Evolutionary conservation across 1,284 basidiomycete species (phyloP).

Genomic region (Moesziomyces antarcticus): DNA sequence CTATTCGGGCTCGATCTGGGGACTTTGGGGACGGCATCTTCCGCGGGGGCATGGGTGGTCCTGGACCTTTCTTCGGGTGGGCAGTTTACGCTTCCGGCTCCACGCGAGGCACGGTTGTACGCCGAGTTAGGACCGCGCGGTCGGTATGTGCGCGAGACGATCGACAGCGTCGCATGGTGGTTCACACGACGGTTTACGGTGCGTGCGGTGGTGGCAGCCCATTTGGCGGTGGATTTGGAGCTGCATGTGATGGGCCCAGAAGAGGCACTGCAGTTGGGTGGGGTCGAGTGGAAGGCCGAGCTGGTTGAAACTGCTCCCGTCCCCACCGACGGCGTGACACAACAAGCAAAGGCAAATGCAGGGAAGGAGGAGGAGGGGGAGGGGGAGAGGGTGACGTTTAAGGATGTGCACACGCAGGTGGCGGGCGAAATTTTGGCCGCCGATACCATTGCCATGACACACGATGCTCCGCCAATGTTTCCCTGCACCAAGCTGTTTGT

Average conservation of each 20-base stretch:
- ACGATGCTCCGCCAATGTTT: constrained; percentile 7
- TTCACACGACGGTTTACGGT: constrained; percentile 24
- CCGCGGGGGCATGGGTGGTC: constrained; percentile 22
- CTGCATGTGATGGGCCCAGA: constrained; percentile 31
- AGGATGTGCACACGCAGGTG: background rate
- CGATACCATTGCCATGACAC: constrained; percentile 22
- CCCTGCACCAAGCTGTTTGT: constrained; percentile 32
- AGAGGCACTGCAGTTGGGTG: constrained; percentile 26
- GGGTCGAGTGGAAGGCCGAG: constrained; percentile 42
- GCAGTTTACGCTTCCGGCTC: constrained; percentile 18
- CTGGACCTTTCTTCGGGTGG: constrained; percentile 21
- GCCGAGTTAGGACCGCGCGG: constrained; percentile 26
- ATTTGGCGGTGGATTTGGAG: constrained; percentile 26
- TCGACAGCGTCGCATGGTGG: constrained; percentile 25
- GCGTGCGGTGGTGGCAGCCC: constrained; percentile 8
- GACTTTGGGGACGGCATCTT: too few species aligned
- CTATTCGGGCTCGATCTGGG: constrained; percentile 15
- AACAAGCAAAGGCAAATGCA: background rate
- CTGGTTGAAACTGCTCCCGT: constrained; percentile 9
- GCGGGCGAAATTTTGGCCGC: constrained; percentile 24
- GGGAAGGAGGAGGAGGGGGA: background rate
- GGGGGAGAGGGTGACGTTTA: constrained; percentile 18
- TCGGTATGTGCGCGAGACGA: constrained; percentile 21
- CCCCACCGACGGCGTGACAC: background rate
- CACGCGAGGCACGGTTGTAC: constrained; percentile 15